Evolutionary conservation across 148 eudicot genomes (phyloP), one percentile per base, ranked within the genome.

Genomic region (Limonium bicolor): DNA sequence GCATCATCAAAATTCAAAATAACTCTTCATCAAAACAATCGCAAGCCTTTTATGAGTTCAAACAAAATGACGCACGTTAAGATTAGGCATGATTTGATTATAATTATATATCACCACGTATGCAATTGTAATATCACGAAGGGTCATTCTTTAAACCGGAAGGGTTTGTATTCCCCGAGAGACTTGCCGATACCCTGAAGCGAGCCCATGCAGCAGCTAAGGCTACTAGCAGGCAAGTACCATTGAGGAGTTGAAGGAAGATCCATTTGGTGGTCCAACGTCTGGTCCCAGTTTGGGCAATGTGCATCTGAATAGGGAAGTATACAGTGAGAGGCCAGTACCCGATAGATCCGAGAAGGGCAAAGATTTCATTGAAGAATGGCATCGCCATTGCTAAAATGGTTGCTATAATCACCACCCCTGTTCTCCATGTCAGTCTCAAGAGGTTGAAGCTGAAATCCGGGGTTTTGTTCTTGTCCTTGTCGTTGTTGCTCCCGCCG

Each of bases 251-350:
- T 19, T 61, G 67, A 7, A 67, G 46, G 41, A 46, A 40, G 45
- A 28, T 40, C 63, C 72, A 67, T 52, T 46, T 67, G 20, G 19
- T 7, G 3, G 55, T 54, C 52, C 60, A n/a, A 6, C 72, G 38
- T 29, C 38, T 25, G 25, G 62, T 53, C 43, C 48, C 48, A 6
- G 36, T 47, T 20, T 47, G 39, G 0, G 72, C 59, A 10, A 66
- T 60, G 27, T 66, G 46, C 66, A 66, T 60, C 36, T 46, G 21
- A 2, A 62, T 51, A 8, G 64, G 71, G 36, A 66, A 66, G 27
- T 66, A 66, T 25, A 66, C 66, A 0, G 62, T 60, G 27, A 66
- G 40, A 3, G 71, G 71, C 71, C 71, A 60, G 30, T 49, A 66
- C 9, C 71, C 66, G 59, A 66, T 18, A 4, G 72, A 59, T 2